A percentile compares a stretch with the other conserved stretches of the same genome.
phyloP scores from a whole-genome alignment of 1,139 yeast species.

The Pichia sp. region DNA sequence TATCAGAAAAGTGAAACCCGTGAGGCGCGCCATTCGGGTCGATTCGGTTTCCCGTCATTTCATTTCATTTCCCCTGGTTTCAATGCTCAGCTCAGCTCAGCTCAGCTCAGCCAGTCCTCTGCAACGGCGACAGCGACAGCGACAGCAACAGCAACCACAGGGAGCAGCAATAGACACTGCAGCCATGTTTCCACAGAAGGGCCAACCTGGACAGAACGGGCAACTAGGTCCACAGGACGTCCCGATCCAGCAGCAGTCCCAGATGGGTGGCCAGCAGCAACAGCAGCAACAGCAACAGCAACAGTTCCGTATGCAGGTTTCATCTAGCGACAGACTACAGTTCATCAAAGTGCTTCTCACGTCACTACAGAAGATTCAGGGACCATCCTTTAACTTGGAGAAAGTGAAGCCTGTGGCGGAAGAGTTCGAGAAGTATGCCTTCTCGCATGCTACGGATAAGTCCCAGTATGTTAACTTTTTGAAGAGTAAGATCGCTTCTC shows the following conservation, averaged over 20 bases:
- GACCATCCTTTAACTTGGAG: constrained; percentile 21
- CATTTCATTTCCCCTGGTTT: no score
- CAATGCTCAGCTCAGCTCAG: neutral
- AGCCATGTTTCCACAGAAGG: no score
- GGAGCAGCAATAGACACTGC: no score
- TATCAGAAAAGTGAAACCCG: no score
- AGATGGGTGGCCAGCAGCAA: constrained; percentile 3
- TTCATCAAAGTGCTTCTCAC: constrained; percentile 25
- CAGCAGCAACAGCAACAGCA: constrained; percentile 9
- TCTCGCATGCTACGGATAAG: constrained; percentile 22
- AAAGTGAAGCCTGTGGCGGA: constrained; percentile 27
- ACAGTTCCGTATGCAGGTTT: constrained; percentile 14
- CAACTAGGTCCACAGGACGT: no score
- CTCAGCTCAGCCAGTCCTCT: neutral
- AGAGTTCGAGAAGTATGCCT: constrained; percentile 28
- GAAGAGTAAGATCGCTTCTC: constrained; percentile 23
- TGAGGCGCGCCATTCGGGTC: no score
- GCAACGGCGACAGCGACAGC: neutral
- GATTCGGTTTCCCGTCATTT: no score
- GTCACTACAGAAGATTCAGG: constrained; percentile 27
- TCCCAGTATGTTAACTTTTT: constrained; percentile 25
- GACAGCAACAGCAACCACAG: neutral
- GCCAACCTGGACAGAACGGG: no score
- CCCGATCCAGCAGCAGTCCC: neutral
- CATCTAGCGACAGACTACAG: constrained; percentile 24